Percentiles rank a stretch among this genome's conserved stretches.
These are phyloP conservation scores for Passalora sequoiae DNA, from an alignment of 2,329 filamentous ascomycete species.

Conservation along the genomic window DNA sequence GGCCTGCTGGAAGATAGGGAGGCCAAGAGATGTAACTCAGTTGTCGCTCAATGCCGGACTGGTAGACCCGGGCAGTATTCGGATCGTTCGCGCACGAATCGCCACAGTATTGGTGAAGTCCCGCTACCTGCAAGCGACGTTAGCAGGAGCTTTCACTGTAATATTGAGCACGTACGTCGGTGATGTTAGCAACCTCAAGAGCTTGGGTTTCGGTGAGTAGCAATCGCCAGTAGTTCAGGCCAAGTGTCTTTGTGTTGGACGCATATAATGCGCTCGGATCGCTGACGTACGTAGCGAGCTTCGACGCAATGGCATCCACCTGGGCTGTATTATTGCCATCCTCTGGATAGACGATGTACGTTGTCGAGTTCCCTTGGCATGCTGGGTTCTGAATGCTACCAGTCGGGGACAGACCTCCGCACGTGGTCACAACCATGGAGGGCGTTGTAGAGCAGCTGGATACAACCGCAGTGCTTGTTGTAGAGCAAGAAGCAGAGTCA, in stretches of 20 bases:
- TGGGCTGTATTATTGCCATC: background rate
- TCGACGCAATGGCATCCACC: background rate
- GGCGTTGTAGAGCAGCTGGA: background rate
- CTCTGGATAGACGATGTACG: constrained; percentile 2
- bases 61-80: background rate
- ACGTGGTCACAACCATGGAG: constrained; percentile 1
- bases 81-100: constrained; percentile 1
- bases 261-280: background rate
- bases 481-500: background rate
- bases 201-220: background rate
- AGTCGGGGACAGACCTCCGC: background rate
- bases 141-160: background rate
- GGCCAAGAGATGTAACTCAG: constrained; percentile 1
- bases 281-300: background rate
- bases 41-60: background rate
- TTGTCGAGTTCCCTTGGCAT: background rate
- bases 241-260: background rate
- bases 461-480: background rate
- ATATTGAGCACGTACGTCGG: background rate
- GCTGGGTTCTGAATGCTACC: background rate
- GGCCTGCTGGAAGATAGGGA: background rate
- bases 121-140: background rate
- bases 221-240: background rate
- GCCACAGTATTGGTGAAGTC: background rate
- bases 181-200: background rate